These are phyloP conservation scores for Cynanchum wilfordii DNA, from an alignment of 257 asterid genomes.

Conservation along the genomic window DNA sequence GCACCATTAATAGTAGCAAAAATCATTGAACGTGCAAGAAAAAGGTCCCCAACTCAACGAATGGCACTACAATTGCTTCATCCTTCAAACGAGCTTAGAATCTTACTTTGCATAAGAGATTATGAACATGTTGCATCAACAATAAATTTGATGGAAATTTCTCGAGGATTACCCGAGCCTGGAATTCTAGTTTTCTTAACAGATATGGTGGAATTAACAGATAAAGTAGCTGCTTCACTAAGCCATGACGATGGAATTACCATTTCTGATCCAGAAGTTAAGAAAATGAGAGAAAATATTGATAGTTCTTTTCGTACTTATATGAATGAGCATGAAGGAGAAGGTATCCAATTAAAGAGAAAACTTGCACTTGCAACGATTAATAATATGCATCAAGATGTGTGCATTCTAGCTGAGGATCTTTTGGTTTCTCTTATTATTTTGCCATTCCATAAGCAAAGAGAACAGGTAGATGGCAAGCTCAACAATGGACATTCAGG, in stretches of 20 bases:
- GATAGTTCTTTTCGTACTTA: slow-evolving; percentile 33
- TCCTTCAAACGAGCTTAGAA: slow-evolving; percentile 48
- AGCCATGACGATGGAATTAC: slow-evolving; percentile 41
- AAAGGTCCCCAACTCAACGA: slow-evolving; percentile 65
- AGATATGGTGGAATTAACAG: slow-evolving; percentile 78
- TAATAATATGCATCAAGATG: slow-evolving; percentile 71
- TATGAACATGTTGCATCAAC: slow-evolving; percentile 46
- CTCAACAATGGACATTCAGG: slow-evolving; percentile 60
- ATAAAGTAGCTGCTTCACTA: slow-evolving; percentile 64
- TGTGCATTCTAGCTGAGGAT: slow-evolving; percentile 76
- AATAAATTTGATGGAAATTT: slow-evolving; percentile 58
- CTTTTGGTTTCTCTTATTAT: slow-evolving; percentile 53
- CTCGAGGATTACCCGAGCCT: slow-evolving; percentile 62
- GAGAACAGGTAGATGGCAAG: slow-evolving; percentile 52
- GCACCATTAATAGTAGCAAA: slow-evolving; percentile 60
- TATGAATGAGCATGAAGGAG: slow-evolving; percentile 43
- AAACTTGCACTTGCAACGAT: slow-evolving; percentile 76
- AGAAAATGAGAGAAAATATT: slow-evolving; percentile 59
- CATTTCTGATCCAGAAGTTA: slow-evolving; percentile 51
- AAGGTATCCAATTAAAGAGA: slow-evolving; percentile 48
- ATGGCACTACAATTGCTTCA: slow-evolving; percentile 85
- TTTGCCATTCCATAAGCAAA: slow-evolving; percentile 82
- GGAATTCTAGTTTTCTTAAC: slow-evolving; percentile 65
- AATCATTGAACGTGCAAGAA: slow-evolving; percentile 75
- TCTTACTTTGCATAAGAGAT: slow-evolving; percentile 60